A percentile compares a stretch with the other conserved stretches of the same genome.
Conservation (phyloP, 257 asterid species). For the Nicotiana otophora region DNA sequence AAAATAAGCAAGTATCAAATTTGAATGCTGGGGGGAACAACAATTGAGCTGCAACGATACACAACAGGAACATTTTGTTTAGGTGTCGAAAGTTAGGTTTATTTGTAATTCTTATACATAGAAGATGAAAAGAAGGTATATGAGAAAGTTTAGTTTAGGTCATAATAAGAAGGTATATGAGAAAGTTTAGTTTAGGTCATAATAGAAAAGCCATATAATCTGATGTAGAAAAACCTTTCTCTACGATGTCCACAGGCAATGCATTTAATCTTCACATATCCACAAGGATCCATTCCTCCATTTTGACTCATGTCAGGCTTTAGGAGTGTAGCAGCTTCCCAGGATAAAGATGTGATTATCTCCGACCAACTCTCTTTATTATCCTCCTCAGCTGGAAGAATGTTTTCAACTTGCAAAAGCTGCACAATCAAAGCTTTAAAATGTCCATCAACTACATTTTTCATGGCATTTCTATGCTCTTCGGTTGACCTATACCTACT, state of each 20-base stretch:
- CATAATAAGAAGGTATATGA: background rate
- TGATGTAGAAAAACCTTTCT: slow-evolving; percentile 52
- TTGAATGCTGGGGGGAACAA: background rate
- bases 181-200: background rate
- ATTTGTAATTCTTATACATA: background rate
- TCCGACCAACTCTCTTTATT: slow-evolving; percentile 87
- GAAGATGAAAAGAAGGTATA: slow-evolving; percentile 1
- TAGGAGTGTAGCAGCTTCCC: slow-evolving; percentile 93
- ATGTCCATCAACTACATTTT: slow-evolving; percentile 86
- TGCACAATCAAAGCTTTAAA: slow-evolving; percentile 86
- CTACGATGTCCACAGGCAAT: slow-evolving; percentile 83
- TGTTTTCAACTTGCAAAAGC: slow-evolving; percentile 89
- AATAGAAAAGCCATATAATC: background rate
- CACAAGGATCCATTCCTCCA: slow-evolving; percentile 96
- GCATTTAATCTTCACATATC: slow-evolving; percentile 93
- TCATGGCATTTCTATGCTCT: slow-evolving; percentile 73
- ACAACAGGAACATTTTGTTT: background rate
- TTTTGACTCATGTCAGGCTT: slow-evolving; percentile 90
- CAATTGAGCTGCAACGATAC: background rate
- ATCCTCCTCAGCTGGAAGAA: slow-evolving; percentile 57
- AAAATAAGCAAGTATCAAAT: background rate
- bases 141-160: background rate
- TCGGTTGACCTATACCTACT: slow-evolving; percentile 72
- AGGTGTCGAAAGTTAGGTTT: background rate
- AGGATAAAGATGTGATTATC: slow-evolving; percentile 73